Percentiles rank a stretch among this genome's conserved stretches.
phyloP scores from a whole-genome alignment of 2,329 filamentous ascomycete species.

The Xylaria polymorpha region DNA sequence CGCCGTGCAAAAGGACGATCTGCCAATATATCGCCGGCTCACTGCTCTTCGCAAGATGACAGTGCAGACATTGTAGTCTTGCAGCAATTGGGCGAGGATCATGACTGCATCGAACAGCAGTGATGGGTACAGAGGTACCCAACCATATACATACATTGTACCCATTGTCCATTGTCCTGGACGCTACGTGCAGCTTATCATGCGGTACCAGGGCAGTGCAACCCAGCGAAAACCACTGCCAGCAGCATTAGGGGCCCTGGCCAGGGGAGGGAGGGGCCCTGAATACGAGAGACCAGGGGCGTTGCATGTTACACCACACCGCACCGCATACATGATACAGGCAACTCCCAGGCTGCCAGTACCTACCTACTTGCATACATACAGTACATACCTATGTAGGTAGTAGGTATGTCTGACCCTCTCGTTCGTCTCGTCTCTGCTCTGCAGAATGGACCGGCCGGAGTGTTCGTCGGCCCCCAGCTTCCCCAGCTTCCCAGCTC shows the following conservation, averaged over 20 bases:
- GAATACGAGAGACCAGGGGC: constrained; percentile 33
- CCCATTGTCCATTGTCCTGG: not conserved
- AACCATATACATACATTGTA: not conserved
- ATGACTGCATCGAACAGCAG: constrained; percentile 25
- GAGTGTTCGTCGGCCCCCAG: constrained; percentile 3
- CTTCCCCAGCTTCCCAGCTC: too few relatives aligned
- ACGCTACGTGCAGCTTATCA: constrained; percentile 19
- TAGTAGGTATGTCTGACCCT: not conserved
- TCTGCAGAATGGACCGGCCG: not conserved
- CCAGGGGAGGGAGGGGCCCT: not conserved
- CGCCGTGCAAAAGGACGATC: not conserved
- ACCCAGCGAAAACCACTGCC: constrained; percentile 14
- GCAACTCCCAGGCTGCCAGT: not conserved
- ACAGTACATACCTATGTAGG: too few relatives aligned
- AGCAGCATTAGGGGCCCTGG: not conserved
- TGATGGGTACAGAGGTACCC: not conserved
- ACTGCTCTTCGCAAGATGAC: constrained; percentile 2
- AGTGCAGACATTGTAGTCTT: not conserved
- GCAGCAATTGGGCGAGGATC: constrained; percentile 14
- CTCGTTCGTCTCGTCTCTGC: constrained; percentile 1
- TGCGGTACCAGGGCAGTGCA: constrained; percentile 18
- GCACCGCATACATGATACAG: not conserved
- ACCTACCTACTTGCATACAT: too few relatives aligned
- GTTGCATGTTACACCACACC: not conserved
- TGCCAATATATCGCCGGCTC: not conserved